These are phyloP conservation scores for Solanum paucissectum DNA, from an alignment of 257 asterid species.

Conservation along the genomic window DNA sequence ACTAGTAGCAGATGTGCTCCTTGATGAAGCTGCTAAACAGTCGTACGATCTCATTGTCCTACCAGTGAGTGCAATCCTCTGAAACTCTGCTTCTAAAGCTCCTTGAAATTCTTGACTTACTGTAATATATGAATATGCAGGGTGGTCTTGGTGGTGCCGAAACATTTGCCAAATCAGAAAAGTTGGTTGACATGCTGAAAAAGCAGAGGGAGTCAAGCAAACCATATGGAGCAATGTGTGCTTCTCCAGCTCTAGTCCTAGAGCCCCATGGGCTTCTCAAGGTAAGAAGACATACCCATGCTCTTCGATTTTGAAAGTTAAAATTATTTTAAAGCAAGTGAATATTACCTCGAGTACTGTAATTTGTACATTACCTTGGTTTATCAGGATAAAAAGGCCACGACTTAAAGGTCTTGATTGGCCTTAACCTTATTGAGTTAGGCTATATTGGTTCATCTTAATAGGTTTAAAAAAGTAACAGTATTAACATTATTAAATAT, in stretches of 20 bases:
- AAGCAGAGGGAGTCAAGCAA: conserved; percentile 61
- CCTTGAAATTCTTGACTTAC: not conserved
- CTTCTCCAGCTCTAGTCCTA: conserved; percentile 87
- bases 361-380: not conserved
- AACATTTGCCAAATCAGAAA: conserved; percentile 69
- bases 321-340: not conserved
- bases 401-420: not conserved
- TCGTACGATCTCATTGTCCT: conserved; percentile 76
- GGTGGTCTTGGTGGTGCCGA: conserved; percentile 98
- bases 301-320: not conserved
- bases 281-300: conserved; percentile 23
- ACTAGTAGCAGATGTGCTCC: conserved; percentile 73
- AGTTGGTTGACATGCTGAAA: conserved; percentile 64
- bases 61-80: conserved; percentile 45
- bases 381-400: not conserved
- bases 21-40: conserved; percentile 49
- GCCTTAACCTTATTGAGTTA: not conserved
- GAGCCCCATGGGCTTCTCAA: conserved; percentile 83
- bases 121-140: conserved; percentile 17
- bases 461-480: not conserved
- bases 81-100: not conserved
- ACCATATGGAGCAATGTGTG: conserved; percentile 85
- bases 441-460: not conserved
- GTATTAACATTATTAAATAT: not conserved
- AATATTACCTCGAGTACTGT: not conserved